Evolutionary conservation across 2,329 filamentous ascomycete genomes (phyloP), one percentile per base, ranked within the genome.

Genomic region (Calonectria pseudoturangicola): DNA sequence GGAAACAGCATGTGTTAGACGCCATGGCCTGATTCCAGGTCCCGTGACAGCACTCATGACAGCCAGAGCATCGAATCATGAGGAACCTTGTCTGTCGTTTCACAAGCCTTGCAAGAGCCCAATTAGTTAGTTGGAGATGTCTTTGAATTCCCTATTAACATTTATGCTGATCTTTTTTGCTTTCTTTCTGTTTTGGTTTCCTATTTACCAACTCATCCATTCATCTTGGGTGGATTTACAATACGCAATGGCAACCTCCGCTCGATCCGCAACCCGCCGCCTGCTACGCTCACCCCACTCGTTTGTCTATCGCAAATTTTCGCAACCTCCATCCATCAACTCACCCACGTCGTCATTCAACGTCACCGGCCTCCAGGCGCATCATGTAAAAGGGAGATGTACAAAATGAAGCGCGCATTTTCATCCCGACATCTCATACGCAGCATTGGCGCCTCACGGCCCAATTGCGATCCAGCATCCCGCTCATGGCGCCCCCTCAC

Each of bases 291-390:
- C 76, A 79, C 76, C 33, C 72, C 77, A 74, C 30, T 60, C 41
- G 76, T 79, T 54, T 18, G 12, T 25, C 45, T 77, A 78, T 70
- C 70, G 75, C 76, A 78, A 80, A 80, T 76, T 80, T 79, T 79
- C 65, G 45, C 75, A n/a, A 58, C 54, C 45, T 58, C 68, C 7
- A 5, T 66, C 63, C 60, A 68, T 71, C 73, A 70, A 73, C 72
- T 56, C 66, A 63, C 70, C 48, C 45, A 33, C 65, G 30, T 39
- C 30, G 63, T 33, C 73, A 58, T 21, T 39, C 33, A 41, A 8
- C 43, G 30, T 66, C 33, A 54, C 27, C 33, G 43, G 16, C 48
- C n/a, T 36, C 21, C 10, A 56, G 33, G 27, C 67, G 48, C 70
- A 54, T 36, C 30, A 79, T 77, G 75, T 77, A 75, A 68, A 70